Percentiles rank a stretch among this genome's conserved stretches.
Evolutionary conservation across 345 rosid species (phyloP).

Genomic region (Salix suchowensis): DNA sequence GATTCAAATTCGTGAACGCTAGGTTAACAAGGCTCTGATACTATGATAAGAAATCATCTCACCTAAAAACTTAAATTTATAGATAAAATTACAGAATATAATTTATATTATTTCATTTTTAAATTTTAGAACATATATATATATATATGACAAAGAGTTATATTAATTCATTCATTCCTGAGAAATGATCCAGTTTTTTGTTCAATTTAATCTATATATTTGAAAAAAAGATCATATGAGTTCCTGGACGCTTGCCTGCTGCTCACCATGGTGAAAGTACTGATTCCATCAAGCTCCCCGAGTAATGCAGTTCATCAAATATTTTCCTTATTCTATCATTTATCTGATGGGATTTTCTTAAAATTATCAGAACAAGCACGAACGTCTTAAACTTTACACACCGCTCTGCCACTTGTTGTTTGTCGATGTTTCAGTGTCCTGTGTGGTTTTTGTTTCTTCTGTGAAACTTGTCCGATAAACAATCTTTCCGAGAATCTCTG

Average conservation of each 20-base stretch:
- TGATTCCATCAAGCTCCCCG: neutral
- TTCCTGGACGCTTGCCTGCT: neutral
- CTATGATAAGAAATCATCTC: too few relatives aligned
- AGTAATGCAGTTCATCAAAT: neutral
- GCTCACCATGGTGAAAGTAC: neutral
- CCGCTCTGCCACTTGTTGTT: slow-evolving; percentile 2
- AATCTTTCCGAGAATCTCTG: neutral
- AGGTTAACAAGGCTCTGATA: accelerated
- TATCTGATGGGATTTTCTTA: neutral
- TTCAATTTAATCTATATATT: too few relatives aligned
- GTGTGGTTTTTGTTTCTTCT: neutral
- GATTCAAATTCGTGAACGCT: too few relatives aligned
- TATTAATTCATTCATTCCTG: too few relatives aligned
- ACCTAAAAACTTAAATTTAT: too few relatives aligned
- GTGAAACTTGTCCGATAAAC: neutral
- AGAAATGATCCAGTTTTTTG: too few relatives aligned
- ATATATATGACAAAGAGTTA: too few relatives aligned
- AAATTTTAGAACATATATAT: too few relatives aligned
- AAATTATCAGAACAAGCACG: neutral
- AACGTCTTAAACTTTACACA: neutral
- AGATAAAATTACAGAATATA: too few relatives aligned
- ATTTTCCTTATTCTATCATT: neutral
- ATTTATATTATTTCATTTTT: too few relatives aligned
- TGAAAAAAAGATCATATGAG: neutral
- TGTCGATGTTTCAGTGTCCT: slow-evolving; percentile 4